Conservation (phyloP, 495 filamentous ascomycete genomes). For the Clavariopsis aquatica region DNA sequence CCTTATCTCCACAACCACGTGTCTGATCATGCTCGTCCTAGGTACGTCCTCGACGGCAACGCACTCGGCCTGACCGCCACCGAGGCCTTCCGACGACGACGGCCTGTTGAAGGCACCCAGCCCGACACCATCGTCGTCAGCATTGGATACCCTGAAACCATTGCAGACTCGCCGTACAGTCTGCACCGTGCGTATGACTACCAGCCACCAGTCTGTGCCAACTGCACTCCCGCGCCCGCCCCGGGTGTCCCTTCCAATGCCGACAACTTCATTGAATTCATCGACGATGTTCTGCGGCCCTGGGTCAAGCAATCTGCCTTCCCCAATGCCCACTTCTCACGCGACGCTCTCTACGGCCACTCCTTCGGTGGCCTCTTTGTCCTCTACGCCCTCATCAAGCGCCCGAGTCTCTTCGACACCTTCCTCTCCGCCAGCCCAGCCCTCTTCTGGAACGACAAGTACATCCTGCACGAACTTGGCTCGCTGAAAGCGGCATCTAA, state of each 20-base stretch:
- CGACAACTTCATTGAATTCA: constrained; percentile 25
- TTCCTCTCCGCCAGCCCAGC: constrained; percentile 24
- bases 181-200: constrained; percentile 18
- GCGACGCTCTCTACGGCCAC: constrained; percentile 31
- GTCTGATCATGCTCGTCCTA: neutral
- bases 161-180: constrained; percentile 23
- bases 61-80: constrained; percentile 23
- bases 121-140: constrained; percentile 26
- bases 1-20: constrained; percentile 6
- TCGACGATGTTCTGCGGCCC: constrained; percentile 18
- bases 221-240: constrained; percentile 9
- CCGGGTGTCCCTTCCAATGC: constrained; percentile 27
- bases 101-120: constrained; percentile 23
- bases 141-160: constrained; percentile 21
- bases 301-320: constrained; percentile 20
- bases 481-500: neutral
- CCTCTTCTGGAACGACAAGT: constrained; percentile 26
- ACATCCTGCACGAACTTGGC: constrained; percentile 19
- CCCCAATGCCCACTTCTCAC: constrained; percentile 14
- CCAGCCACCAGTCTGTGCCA: constrained; percentile 26
- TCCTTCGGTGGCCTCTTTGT: constrained; percentile 30
- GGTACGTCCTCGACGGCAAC: constrained; percentile 34
- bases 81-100: constrained; percentile 31
- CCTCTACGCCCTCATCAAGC: constrained; percentile 17
- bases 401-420: constrained; percentile 26